Base-by-base conservation (phyloP, 2,329 filamentous ascomycete species). In the Ascocoryne sarcoides region DNA sequence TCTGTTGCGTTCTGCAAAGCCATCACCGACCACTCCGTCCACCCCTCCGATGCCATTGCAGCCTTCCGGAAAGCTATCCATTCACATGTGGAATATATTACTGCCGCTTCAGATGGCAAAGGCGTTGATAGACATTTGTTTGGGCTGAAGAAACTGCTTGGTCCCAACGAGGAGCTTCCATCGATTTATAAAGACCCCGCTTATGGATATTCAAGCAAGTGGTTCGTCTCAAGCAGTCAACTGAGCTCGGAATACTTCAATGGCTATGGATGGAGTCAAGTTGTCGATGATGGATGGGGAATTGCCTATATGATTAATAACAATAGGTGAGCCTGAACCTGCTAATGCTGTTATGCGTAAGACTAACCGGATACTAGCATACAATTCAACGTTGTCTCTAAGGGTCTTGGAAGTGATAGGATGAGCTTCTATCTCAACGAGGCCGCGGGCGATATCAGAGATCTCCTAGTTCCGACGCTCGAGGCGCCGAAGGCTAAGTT, bases 271-370 rank as follows among this genome's bases (percentile, higher is more conserved):
- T 98, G 92, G 92, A 92, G 84, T 60, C 90, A 98, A 69, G 92
- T 98, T 38, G 84, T 96, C 40, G 89, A 96, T 58, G 85, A 83
- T 45, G 92, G 92, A 20, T 98, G 92, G 66, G 92, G 92, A 50
- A 94, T 98, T 60, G 92, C 92, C 29, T 98, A 98, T 63, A 98
- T 98, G 92, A 96, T 98, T 63, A 98, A 98, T 62, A 90, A 96
- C 73, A 94, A 95, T 65, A 89, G 79, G 82, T 86, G 60, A 63
- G 69, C n/a, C n/a, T n/a, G n/a, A n/a, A n/a, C n/a, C n/a, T n/a
- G n/a, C n/a, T n/a, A n/a, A n/a, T n/a, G n/a, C n/a, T n/a, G n/a
- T n/a, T n/a, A n/a, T n/a, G n/a, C n/a, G n/a, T n/a, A n/a, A n/a
- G n/a, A n/a, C n/a, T n/a, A n/a, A n/a, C n/a, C n/a, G n/a, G n/a